Base-by-base conservation (phyloP, 163 green algal genomes). In the Chloromonas sp. region DNA sequence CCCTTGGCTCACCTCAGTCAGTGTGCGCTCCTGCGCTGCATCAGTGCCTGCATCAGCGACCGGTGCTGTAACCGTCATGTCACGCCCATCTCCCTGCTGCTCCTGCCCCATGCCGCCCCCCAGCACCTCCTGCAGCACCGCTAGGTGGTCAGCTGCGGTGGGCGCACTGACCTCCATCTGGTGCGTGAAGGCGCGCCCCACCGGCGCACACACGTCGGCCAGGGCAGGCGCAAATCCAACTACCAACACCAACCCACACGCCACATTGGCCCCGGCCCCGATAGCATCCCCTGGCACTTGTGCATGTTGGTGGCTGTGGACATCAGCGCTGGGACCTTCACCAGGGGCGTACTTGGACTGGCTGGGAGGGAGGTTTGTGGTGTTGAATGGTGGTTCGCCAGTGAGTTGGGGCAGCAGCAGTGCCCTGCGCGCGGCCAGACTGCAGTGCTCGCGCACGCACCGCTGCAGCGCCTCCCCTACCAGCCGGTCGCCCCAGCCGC, bases 161-260 rank as follows among this genome's bases (percentile, higher is more conserved):
- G 94, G 90, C n/a, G 90, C 85, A 15, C 90, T 88, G 14, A 95
- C 15, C 1, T 81, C 71, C 0, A 98, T 2, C 81, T 97, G 92
- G 85, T 98, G 95, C 0, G 94, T 98, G 92, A 98, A 98, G 89
- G 87, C 93, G 78, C 93, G 92, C 1, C 94, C 88, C 61, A 98
- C 83, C 2, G 93, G 85, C 1, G 90, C 70, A 1, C 91, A 89
- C n/a, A 98, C 36, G 66, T 92, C 89, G 13, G 92, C 91, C 60
- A 88, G 79, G 2, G 2, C 59, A 11, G 58, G 14, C 2, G 79
- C 59, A 1, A 3, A 71, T 60, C 79, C 79, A 59, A 82, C 59
- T 3, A 82, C 15, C 36, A 84, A 70, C 74, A 85, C 78, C 5
- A 77, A 11, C 74, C 80, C 61, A 58, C 59, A 60, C 2, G 79